phyloP scores from a whole-genome alignment of 345 rosid species.

The Heritiera littoralis region DNA sequence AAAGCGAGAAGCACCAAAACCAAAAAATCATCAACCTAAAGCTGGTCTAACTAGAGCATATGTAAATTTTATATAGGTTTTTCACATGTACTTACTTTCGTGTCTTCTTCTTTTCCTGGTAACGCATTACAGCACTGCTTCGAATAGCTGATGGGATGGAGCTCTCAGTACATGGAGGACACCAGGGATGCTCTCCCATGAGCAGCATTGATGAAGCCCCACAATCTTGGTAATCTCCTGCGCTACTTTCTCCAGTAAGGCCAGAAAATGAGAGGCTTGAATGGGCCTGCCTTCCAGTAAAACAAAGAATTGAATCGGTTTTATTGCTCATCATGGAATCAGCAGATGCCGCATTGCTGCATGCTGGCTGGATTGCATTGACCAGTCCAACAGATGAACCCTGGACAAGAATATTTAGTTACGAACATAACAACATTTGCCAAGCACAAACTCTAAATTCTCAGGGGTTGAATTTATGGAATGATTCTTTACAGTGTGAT shows the following conservation, averaged over 20 bases:
- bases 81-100: constrained; percentile 73
- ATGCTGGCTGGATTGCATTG: constrained; percentile 61
- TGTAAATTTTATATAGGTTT: not conserved
- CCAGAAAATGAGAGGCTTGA: constrained; percentile 89
- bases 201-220: constrained; percentile 76
- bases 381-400: constrained; percentile 55
- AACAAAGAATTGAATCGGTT: constrained; percentile 83
- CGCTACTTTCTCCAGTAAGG: constrained; percentile 74
- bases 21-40: constrained; percentile 3
- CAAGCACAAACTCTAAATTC: constrained; percentile 2
- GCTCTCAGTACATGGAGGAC: constrained; percentile 62
- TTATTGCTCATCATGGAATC: constrained; percentile 85
- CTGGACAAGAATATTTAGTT: constrained; percentile 32
- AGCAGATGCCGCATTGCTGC: constrained; percentile 77
- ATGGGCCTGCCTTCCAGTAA: constrained; percentile 52
- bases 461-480: not conserved
- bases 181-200: constrained; percentile 92
- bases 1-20: constrained; percentile 7
- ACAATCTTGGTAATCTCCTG: constrained; percentile 89
- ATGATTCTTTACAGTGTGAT: constrained; percentile 1
- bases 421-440: constrained; percentile 10
- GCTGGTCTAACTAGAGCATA: not conserved
- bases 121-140: constrained; percentile 84
- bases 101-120: constrained; percentile 92
- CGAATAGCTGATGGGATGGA: constrained; percentile 61